Percentiles rank a stretch among this genome's conserved stretches.
Conservation (phyloP, 78 protist genomes). For the Speleostelium caveatum region DNA sequence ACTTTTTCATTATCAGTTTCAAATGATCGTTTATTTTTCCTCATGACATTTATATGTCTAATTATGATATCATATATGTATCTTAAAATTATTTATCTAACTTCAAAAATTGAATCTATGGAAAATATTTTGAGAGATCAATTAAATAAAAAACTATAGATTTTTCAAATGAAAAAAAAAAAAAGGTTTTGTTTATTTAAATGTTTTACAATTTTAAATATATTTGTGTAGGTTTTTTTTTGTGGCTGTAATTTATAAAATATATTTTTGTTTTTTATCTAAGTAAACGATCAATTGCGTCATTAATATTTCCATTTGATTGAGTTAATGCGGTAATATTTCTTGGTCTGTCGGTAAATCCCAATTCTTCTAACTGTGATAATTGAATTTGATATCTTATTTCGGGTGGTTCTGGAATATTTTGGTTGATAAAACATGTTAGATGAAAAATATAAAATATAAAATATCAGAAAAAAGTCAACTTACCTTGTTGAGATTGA, state of each 20-base stretch:
- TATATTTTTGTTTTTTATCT: too few species aligned
- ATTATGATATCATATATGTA: slow-evolving; percentile 33
- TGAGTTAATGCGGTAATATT: slow-evolving; percentile 79
- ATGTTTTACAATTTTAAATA: too few species aligned
- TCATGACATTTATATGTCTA: slow-evolving; percentile 1
- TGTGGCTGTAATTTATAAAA: too few species aligned
- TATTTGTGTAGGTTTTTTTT: too few species aligned
- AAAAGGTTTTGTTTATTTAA: too few species aligned
- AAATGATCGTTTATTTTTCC: background rate
- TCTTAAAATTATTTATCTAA: slow-evolving; percentile 23
- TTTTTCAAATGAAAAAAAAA: too few species aligned
- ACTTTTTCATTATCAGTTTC: background rate
- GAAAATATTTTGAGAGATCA: slow-evolving; percentile 35
- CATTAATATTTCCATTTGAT: slow-evolving; percentile 79
- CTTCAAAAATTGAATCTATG: slow-evolving; percentile 54
- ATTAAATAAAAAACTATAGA: background rate
- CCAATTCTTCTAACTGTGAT: slow-evolving; percentile 87
- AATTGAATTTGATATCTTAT: slow-evolving; percentile 73
- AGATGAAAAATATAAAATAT: background rate
- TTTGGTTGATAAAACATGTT: background rate
- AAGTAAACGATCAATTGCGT: slow-evolving; percentile 84
- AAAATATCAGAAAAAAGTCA: background rate
- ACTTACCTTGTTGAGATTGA: background rate
- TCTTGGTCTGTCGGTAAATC: slow-evolving; percentile 82
- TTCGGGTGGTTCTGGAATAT: slow-evolving; percentile 73